A percentile compares a stretch with the other conserved stretches of the same genome.
phyloP scores from a whole-genome alignment of 1,284 basidiomycete species.

The Cutaneotrichosporon mucoides region DNA sequence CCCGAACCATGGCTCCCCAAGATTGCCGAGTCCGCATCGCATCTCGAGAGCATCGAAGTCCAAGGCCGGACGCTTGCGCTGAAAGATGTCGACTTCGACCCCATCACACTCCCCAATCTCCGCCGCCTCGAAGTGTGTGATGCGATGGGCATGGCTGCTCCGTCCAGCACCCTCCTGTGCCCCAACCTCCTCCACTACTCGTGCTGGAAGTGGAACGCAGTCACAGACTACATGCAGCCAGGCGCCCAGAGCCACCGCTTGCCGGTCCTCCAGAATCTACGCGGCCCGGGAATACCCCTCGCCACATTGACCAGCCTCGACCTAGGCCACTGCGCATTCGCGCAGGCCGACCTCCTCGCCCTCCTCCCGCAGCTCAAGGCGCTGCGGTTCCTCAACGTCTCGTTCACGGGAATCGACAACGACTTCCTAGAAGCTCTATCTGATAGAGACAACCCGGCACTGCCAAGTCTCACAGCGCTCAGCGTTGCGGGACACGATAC shows the following conservation, averaged over 20 bases:
- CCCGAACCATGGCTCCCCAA: neutral
- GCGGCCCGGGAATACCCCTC: constrained; percentile 13
- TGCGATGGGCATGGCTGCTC: neutral
- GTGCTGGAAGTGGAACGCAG: neutral
- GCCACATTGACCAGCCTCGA: constrained; percentile 26
- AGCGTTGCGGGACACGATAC: constrained; percentile 24
- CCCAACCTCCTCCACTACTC: constrained; percentile 18
- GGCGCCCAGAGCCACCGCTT: neutral
- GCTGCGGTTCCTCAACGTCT: constrained; percentile 33
- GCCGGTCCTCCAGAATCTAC: constrained; percentile 4
- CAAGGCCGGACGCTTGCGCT: neutral
- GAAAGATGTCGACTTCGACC: too few species aligned
- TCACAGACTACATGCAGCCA: too few species aligned
- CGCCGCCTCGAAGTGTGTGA: neutral
- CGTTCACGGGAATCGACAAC: constrained; percentile 23
- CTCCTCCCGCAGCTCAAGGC: constrained; percentile 10
- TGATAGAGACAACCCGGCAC: constrained; percentile 12
- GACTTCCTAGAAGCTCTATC: constrained; percentile 27
- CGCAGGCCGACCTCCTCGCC: constrained; percentile 8
- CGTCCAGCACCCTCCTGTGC: neutral
- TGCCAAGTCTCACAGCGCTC: constrained; percentile 33
- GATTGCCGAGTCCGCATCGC: neutral
- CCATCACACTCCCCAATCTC: neutral
- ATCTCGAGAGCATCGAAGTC: neutral
- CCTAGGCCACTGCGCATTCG: constrained; percentile 20